Percentiles rank a stretch among this genome's conserved stretches.
phyloP scores from a whole-genome alignment of 352 stramenopile species.

The Pythium pyrilobum region DNA sequence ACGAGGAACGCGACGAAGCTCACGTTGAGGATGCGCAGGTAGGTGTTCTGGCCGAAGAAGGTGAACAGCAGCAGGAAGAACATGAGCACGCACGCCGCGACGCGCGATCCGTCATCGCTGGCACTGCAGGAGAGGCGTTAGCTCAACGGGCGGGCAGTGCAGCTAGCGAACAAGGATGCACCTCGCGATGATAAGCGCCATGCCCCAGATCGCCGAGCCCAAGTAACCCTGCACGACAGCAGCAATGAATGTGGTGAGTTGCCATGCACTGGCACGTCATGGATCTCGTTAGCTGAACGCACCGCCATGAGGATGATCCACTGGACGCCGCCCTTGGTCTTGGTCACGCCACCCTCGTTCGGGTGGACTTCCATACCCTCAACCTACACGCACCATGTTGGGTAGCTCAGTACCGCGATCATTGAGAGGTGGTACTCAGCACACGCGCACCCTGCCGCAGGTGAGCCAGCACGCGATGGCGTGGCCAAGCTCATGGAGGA shows the following conservation, averaged over 20 bases:
- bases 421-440: too few relatives aligned
- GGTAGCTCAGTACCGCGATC: too few relatives aligned
- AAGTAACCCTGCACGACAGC: slow-evolving; percentile 54
- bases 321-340: slow-evolving; percentile 33
- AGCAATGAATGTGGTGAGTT: neutral
- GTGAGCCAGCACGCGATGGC: slow-evolving; percentile 82
- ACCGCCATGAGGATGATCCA: slow-evolving; percentile 40
- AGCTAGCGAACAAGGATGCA: neutral
- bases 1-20: slow-evolving; percentile 77
- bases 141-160: too few relatives aligned
- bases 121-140: slow-evolving; percentile 31
- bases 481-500: slow-evolving; percentile 83
- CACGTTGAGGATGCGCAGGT: slow-evolving; percentile 77
- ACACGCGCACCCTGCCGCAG: too few relatives aligned
- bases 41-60: slow-evolving; percentile 78
- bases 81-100: slow-evolving; percentile 73
- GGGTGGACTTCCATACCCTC: slow-evolving; percentile 87
- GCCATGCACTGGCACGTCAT: too few relatives aligned
- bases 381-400: too few relatives aligned
- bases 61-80: slow-evolving; percentile 85
- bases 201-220: slow-evolving; percentile 77
- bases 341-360: slow-evolving; percentile 85
- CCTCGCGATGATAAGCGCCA: slow-evolving; percentile 71
- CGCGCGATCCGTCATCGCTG: slow-evolving; percentile 42
- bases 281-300: too few relatives aligned